A percentile compares a stretch with the other conserved stretches of the same genome.
Evolutionary conservation across 2,329 filamentous ascomycete genomes (phyloP).

Genomic region (Hypoxylon rubiginosum): DNA sequence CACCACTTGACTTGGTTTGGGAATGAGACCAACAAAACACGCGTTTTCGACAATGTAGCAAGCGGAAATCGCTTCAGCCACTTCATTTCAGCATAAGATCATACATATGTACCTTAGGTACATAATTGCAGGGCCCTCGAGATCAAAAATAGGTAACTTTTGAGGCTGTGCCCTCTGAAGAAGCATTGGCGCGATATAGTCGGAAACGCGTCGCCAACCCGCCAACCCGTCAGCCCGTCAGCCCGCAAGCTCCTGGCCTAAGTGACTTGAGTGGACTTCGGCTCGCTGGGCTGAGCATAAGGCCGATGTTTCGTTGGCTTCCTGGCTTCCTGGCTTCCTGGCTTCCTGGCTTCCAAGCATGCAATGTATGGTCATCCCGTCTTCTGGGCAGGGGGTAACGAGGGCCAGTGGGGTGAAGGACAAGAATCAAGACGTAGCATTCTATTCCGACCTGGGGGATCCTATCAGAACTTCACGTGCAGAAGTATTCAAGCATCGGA

Average conservation of each 20-base stretch:
- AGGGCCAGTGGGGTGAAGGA: slow-evolving; percentile 31
- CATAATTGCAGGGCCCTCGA: too few species aligned
- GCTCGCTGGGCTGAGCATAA: slow-evolving; percentile 28
- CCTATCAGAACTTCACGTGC: slow-evolving; percentile 40
- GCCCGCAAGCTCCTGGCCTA: slow-evolving; percentile 1
- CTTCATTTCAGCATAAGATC: slow-evolving; percentile 8
- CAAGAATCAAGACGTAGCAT: slow-evolving; percentile 41
- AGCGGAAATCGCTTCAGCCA: slow-evolving; percentile 28
- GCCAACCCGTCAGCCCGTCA: neutral
- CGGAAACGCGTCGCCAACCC: slow-evolving; percentile 22
- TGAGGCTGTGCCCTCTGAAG: slow-evolving; percentile 20
- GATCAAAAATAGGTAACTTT: slow-evolving; percentile 13
- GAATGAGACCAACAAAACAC: slow-evolving; percentile 19
- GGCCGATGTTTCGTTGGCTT: slow-evolving; percentile 16
- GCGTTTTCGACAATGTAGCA: slow-evolving; percentile 13
- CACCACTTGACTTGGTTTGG: slow-evolving; percentile 20
- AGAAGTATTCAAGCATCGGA: slow-evolving; percentile 24
- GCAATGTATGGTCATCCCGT: slow-evolving; percentile 35
- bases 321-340: too few species aligned
- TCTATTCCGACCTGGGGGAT: slow-evolving; percentile 19
- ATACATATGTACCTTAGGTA: slow-evolving; percentile 1
- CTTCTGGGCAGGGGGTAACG: slow-evolving; percentile 13
- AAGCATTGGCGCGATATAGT: slow-evolving; percentile 4
- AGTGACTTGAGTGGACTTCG: slow-evolving; percentile 11
- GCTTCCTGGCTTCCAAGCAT: neutral